These are phyloP conservation scores for Ophiostoma pallidulum DNA, from an alignment of 2,329 filamentous ascomycete species.

Conservation along the genomic window DNA sequence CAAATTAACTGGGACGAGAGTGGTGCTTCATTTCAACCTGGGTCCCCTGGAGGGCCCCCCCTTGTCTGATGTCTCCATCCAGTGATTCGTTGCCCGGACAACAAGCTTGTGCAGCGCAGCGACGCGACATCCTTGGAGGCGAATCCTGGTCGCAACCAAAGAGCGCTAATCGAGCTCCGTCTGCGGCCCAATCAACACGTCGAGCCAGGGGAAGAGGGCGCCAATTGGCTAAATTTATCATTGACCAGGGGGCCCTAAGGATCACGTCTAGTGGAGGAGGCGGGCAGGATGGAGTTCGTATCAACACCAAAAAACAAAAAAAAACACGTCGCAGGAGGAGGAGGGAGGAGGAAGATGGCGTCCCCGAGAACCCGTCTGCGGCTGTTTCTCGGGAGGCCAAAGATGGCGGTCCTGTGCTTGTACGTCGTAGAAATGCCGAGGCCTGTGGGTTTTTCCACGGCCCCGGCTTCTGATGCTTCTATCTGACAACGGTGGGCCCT, in stretches of 20 bases:
- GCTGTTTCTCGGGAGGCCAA: background rate
- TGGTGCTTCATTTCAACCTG: conserved; percentile 13
- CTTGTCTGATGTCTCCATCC: background rate
- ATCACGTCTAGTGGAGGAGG: too few relatives aligned
- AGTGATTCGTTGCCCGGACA: conserved; percentile 10
- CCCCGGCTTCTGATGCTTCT: conserved; percentile 3
- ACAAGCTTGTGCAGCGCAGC: background rate
- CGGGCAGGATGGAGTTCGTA: too few relatives aligned
- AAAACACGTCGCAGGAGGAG: background rate
- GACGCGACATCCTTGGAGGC: conserved; percentile 4
- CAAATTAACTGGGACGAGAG: conserved; percentile 10
- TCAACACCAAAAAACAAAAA: background rate
- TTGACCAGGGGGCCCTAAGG: background rate
- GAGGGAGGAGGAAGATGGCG: too few relatives aligned
- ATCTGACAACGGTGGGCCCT: too few relatives aligned
- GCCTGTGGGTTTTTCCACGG: background rate
- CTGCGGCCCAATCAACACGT: background rate
- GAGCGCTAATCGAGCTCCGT: conserved; percentile 1
- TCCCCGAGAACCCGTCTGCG: background rate
- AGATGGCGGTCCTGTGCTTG: too few relatives aligned
- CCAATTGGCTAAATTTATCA: conserved; percentile 3
- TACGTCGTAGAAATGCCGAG: conserved; percentile 3
- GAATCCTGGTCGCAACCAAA: background rate
- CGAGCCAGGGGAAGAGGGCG: conserved; percentile 3
- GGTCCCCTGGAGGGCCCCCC: too few relatives aligned